These are phyloP conservation scores for Krasilnikovozyma curviuscula DNA, from an alignment of 768 basidiomycete genomes.

Conservation along the genomic window DNA sequence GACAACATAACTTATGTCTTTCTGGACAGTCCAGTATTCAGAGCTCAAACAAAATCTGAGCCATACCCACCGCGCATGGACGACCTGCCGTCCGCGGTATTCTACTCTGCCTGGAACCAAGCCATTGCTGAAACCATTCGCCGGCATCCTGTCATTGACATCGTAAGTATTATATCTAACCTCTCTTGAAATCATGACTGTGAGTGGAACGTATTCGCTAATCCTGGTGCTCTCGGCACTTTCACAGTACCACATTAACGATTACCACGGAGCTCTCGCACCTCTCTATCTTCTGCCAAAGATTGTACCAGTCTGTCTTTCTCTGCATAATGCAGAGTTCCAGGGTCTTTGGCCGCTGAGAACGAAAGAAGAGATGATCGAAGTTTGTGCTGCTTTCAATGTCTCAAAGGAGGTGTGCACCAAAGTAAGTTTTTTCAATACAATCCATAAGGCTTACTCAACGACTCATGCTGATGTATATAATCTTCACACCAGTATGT, in stretches of 20 bases:
- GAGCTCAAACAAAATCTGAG: constrained; percentile 86
- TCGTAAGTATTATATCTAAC: too few relatives aligned
- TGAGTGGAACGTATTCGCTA: too few relatives aligned
- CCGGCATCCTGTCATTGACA: constrained; percentile 65
- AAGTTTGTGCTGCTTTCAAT: constrained; percentile 94
- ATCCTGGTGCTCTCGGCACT: neutral
- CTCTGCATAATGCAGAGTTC: constrained; percentile 92
- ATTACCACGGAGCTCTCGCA: constrained; percentile 83
- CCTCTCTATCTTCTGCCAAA: constrained; percentile 81
- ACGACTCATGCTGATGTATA: neutral
- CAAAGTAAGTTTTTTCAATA: constrained; percentile 33
- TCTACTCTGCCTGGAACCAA: constrained; percentile 97
- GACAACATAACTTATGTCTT: constrained; percentile 93
- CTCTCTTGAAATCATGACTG: neutral
- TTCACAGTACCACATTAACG: constrained; percentile 13
- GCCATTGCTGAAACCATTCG: constrained; percentile 82
- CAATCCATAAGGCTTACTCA: neutral
- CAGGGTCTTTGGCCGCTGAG: constrained; percentile 87
- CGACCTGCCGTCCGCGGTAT: constrained; percentile 84
- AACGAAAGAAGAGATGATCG: constrained; percentile 96
- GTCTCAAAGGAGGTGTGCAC: constrained; percentile 89
- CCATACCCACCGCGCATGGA: constrained; percentile 96
- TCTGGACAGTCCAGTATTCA: constrained; percentile 87
- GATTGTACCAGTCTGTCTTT: constrained; percentile 72
- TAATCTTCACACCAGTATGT: constrained; percentile 38